Percentiles rank a stretch among this genome's conserved stretches.
Evolutionary conservation across 495 filamentous ascomycete genomes (phyloP).

Genomic region (Penicillium fimorum): DNA sequence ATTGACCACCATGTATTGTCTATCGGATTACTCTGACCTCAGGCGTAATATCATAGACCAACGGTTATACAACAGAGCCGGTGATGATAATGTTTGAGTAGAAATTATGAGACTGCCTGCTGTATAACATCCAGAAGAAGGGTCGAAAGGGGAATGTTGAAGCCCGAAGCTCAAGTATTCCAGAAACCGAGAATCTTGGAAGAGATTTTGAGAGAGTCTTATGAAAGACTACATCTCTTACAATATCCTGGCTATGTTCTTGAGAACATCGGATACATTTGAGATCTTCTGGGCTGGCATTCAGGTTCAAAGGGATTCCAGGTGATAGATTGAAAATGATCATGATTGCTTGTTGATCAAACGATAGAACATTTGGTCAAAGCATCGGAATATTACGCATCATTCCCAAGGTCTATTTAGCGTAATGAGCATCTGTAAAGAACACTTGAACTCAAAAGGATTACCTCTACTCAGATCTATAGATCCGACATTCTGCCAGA

Average conservation of each 20-base stretch:
- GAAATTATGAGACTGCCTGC: background rate
- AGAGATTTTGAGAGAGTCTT: background rate
- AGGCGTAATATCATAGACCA: background rate
- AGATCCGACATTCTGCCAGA: constrained; percentile 8
- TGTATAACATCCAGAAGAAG: background rate
- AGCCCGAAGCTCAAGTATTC: background rate
- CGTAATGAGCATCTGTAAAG: background rate
- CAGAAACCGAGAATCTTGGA: background rate
- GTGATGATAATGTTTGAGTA: background rate
- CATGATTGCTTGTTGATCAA: background rate
- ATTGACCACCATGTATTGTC: background rate
- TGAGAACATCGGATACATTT: background rate
- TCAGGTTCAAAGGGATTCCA: background rate
- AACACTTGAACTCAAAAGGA: background rate
- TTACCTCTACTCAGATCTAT: background rate
- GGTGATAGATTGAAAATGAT: background rate
- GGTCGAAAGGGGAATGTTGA: background rate
- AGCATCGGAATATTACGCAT: background rate
- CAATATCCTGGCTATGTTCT: background rate
- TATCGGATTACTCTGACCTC: background rate
- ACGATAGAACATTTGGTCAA: background rate
- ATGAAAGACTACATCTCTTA: background rate
- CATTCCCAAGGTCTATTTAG: background rate
- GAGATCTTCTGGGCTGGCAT: background rate
- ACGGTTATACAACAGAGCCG: background rate